Evolutionary conservation across 1,139 yeast species (phyloP).

Genomic region (Zygoascus hellenicus): DNA sequence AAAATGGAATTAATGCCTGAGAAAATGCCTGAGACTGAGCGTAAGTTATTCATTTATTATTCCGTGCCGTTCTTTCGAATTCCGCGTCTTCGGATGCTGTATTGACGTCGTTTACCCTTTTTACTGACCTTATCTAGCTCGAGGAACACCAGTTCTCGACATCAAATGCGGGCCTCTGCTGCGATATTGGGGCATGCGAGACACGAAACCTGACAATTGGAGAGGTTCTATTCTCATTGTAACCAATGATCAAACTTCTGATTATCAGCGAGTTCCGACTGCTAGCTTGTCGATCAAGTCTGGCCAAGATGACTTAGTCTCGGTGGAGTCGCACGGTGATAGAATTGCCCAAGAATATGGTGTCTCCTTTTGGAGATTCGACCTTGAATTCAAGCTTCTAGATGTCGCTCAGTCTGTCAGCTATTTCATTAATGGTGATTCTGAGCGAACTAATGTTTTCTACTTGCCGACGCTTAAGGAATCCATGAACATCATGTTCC

Average conservation of each 20-base stretch:
- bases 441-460: slow-evolving; percentile 43
- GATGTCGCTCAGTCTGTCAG: slow-evolving; percentile 52
- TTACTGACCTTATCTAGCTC: slow-evolving; percentile 5
- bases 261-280: slow-evolving; percentile 22
- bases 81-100: too few relatives aligned
- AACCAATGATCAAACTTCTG: slow-evolving; percentile 38
- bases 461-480: slow-evolving; percentile 52
- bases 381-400: slow-evolving; percentile 44
- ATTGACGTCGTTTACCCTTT: too few relatives aligned
- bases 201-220: slow-evolving; percentile 46
- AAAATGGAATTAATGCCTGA: slow-evolving; percentile 8
- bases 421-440: slow-evolving; percentile 49
- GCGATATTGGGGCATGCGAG: slow-evolving; percentile 56
- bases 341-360: slow-evolving; percentile 44
- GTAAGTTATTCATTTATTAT: not conserved
- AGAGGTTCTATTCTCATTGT: slow-evolving; percentile 63
- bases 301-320: not conserved
- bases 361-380: slow-evolving; percentile 58
- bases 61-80: not conserved
- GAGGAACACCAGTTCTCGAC: slow-evolving; percentile 37
- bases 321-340: slow-evolving; percentile 16
- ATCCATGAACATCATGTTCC: slow-evolving; percentile 74
- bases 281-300: slow-evolving; percentile 11
- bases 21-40: slow-evolving; percentile 7
- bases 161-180: slow-evolving; percentile 74